Evolutionary conservation across 1,284 basidiomycete species (phyloP).

Genomic region (Ceratobasidium theobromae): DNA sequence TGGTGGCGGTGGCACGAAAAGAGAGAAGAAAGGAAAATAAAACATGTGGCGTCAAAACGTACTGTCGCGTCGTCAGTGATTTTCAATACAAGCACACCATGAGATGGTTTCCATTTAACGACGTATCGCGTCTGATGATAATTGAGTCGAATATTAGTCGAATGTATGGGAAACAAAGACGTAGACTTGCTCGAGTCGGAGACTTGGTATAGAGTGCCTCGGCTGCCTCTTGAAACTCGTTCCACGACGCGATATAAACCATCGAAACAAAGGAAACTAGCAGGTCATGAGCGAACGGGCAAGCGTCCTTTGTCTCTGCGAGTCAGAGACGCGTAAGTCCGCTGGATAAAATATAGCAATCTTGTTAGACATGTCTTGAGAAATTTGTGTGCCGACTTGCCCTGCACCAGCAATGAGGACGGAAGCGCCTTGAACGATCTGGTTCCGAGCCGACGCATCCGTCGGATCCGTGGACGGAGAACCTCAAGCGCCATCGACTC

Average conservation of each 20-base stretch:
- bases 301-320: neutral
- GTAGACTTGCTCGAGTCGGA: constrained; percentile 64
- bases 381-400: neutral
- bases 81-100: constrained; percentile 85
- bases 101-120: constrained; percentile 81
- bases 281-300: constrained; percentile 7
- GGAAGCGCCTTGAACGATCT: neutral
- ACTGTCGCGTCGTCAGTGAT: constrained; percentile 87
- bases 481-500: neutral
- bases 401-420: constrained; percentile 8
- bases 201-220: constrained; percentile 77
- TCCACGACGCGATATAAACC: constrained; percentile 80
- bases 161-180: constrained; percentile 11
- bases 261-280: constrained; percentile 43
- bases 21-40: neutral
- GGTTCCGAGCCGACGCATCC: constrained; percentile 6
- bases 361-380: neutral
- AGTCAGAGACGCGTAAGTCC: neutral
- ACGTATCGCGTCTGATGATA: constrained; percentile 83
- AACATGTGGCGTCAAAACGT: constrained; percentile 42
- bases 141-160: constrained; percentile 7
- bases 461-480: neutral
- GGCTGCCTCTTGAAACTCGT: constrained; percentile 82
- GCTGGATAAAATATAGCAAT: neutral
- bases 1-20: neutral